A percentile compares a stretch with the other conserved stretches of the same genome.
phyloP scores from a whole-genome alignment of 1,284 basidiomycete genomes.

The Ustilago hordei region DNA sequence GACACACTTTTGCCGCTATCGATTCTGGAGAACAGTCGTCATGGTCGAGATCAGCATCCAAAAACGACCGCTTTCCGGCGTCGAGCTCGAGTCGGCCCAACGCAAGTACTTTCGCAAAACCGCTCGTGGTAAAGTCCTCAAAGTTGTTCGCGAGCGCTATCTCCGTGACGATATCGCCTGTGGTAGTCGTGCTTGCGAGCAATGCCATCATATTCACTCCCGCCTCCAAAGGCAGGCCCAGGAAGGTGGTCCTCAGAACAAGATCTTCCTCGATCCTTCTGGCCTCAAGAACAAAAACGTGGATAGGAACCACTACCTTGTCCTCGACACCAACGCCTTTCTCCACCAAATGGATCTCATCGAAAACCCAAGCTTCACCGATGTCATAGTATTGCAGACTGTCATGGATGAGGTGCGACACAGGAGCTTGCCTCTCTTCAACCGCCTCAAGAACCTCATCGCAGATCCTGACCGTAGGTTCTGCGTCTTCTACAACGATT shows the following conservation, averaged over 20 bases:
- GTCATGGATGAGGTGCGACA: slow-evolving; percentile 96
- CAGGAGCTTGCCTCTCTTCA: slow-evolving; percentile 90
- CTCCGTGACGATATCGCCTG: slow-evolving; percentile 93
- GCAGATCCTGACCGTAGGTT: slow-evolving; percentile 65
- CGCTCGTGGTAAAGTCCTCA: slow-evolving; percentile 90
- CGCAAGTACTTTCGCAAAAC: slow-evolving; percentile 77
- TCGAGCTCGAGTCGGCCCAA: slow-evolving; percentile 48
- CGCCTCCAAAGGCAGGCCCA: slow-evolving; percentile 47
- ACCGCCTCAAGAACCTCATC: slow-evolving; percentile 71
- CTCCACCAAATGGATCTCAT: slow-evolving; percentile 77
- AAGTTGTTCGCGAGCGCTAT: slow-evolving; percentile 95
- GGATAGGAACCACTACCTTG: slow-evolving; percentile 76
- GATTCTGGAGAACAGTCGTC: not conserved
- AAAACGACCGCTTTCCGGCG: slow-evolving; percentile 60
- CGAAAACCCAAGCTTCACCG: slow-evolving; percentile 62
- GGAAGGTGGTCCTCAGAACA: slow-evolving; percentile 74
- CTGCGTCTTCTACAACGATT: slow-evolving; percentile 66
- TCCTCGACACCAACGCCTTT: slow-evolving; percentile 97
- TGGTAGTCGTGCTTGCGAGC: slow-evolving; percentile 80
- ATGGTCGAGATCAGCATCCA: slow-evolving; percentile 65
- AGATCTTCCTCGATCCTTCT: slow-evolving; percentile 51
- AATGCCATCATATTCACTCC: slow-evolving; percentile 51
- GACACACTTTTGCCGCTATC: not conserved
- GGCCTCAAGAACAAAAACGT: slow-evolving; percentile 52
- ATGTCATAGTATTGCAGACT: slow-evolving; percentile 86